Evolutionary conservation across 2,329 filamentous ascomycete genomes (phyloP).

Genomic region (Cordyceps tenuipes): DNA sequence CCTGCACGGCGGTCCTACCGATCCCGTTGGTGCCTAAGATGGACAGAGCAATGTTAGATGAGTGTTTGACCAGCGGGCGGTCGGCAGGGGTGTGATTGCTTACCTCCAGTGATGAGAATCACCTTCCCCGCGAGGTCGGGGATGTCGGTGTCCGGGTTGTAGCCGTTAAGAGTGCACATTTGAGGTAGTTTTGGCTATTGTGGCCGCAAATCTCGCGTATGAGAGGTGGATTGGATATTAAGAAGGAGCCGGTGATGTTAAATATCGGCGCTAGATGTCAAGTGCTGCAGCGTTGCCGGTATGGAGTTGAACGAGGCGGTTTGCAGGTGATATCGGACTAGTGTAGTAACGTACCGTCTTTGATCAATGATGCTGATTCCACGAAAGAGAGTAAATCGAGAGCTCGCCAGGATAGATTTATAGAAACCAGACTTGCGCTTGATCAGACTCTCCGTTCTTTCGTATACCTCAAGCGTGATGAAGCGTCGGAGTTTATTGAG

Average conservation of each 20-base stretch:
- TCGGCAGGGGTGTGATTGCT: not conserved
- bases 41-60: not conserved
- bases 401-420: not conserved
- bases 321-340: not conserved
- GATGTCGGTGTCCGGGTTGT: constrained; percentile 35
- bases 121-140: constrained; percentile 38
- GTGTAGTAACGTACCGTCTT: too few species aligned
- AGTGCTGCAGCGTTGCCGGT: not conserved
- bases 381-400: not conserved
- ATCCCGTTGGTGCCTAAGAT: constrained; percentile 27
- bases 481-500: not conserved
- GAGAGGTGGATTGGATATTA: too few species aligned
- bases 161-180: constrained; percentile 13
- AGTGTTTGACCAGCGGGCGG: not conserved
- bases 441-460: not conserved
- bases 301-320: not conserved
- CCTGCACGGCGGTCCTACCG: constrained; percentile 20
- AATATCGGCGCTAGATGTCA: not conserved
- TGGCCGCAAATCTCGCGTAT: too few species aligned
- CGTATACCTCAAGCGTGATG: not conserved
- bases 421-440: not conserved
- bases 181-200: not conserved
- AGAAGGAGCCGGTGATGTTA: too few species aligned
- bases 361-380: not conserved
- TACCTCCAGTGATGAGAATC: constrained; percentile 43